Conservation (phyloP, 495 filamentous ascomycete genomes). For the Aspergillus sparsus region DNA sequence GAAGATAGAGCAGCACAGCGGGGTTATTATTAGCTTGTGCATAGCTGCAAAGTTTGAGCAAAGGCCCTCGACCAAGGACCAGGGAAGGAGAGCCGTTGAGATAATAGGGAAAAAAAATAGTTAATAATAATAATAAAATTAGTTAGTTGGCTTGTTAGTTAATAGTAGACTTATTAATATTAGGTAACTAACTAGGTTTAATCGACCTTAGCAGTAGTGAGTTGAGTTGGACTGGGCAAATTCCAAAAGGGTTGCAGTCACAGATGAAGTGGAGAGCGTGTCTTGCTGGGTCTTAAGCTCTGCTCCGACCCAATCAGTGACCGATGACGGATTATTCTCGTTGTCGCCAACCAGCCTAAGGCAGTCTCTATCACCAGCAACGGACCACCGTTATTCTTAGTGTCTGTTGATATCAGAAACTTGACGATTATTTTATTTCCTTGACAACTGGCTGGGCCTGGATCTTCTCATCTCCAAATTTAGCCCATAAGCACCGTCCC, state of each 20-base stretch:
- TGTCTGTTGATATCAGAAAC: neutral
- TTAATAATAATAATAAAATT: neutral
- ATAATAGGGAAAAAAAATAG: constrained; percentile 13
- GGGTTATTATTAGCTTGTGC: constrained; percentile 20
- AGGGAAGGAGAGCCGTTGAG: constrained; percentile 21
- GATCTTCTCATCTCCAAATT: constrained; percentile 1
- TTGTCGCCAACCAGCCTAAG: constrained; percentile 10
- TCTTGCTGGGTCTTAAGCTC: neutral
- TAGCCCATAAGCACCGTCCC: constrained; percentile 4
- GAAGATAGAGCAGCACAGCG: constrained; percentile 19
- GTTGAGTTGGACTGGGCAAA: neutral
- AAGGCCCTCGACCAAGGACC: constrained; percentile 20
- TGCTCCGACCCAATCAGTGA: constrained; percentile 15
- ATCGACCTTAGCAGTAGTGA: neutral
- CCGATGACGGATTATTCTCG: constrained; percentile 1
- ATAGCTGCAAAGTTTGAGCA: constrained; percentile 22
- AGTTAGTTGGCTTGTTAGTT: neutral
- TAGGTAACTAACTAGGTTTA: too few species aligned
- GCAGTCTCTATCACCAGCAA: constrained; percentile 2
- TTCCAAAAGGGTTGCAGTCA: neutral
- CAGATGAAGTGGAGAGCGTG: neutral
- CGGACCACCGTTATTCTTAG: neutral
- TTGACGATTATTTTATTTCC: neutral
- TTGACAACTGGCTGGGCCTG: constrained; percentile 4
- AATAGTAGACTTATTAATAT: too few species aligned